Evolutionary conservation across 805 yeast genomes (phyloP), one percentile per base, ranked within the genome.

Genomic region (Saturnispora kantuleensis): DNA sequence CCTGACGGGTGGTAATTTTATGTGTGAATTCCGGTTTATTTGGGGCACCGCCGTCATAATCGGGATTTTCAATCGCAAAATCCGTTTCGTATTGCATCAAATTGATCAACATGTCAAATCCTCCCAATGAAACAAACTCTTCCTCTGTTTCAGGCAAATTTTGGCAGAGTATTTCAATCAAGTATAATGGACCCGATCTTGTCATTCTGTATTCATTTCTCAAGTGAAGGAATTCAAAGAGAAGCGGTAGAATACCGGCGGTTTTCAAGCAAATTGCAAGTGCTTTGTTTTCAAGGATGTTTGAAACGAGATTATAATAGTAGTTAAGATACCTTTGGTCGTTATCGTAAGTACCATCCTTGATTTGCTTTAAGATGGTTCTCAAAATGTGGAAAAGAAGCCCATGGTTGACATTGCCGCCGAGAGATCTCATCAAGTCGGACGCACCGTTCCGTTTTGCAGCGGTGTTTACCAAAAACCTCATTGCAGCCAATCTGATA

Each of bases 361-460:
- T 69, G 1, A 73, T 70, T 9, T 66, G 63, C 39, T 77, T 76
- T 44, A 76, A 67, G n/a, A 86, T 75, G 36, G 69, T 69, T 46
- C 89, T 73, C 28, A 88, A 59, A 29, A 81, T 73, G 55, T 84
- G 88, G 64, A 83, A 84, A 34, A 89, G 56, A 10, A 79, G 64
- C 1, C 97, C 97, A 61, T 89, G 96, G 48, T 80, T 78, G 34
- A 89, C 87, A 58, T 86, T 86, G 9, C 93, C 96, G 16, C 93
- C 86, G 50, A 88, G 60, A 10, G 84, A 79, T 47, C 87, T 71
- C 43, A 88, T 69, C 17, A 89, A 70, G 52, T 88, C 96, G 41
- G 81, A 70, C 13, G 89, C 81, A 76, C 88, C 82, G 4, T 72
- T 71, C 39, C 77, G 77, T 54, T 77, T 79, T 16, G 73, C 66